A percentile compares a stretch with the other conserved stretches of the same genome.
phyloP scores from a whole-genome alignment of 75 land plant species.

The Pinus taeda region DNA sequence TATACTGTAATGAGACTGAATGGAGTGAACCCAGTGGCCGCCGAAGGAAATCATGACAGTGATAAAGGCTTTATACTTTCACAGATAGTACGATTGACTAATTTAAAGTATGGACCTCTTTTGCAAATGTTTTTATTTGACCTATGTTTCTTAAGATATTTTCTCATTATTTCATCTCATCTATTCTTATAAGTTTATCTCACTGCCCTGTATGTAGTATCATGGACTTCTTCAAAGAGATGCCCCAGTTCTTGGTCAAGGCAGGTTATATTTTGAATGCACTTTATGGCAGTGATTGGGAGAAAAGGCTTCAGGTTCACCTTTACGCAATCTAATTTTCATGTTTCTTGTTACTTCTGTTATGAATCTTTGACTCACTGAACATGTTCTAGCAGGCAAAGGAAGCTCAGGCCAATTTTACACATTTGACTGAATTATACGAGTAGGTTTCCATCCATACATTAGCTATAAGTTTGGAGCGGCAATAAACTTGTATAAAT shows the following conservation, averaged over 20 bases:
- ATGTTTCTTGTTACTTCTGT: not conserved
- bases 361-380: not conserved
- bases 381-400: constrained; percentile 41
- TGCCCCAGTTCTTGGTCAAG: constrained; percentile 73
- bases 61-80: constrained; percentile 47
- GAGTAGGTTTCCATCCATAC: constrained; percentile 38
- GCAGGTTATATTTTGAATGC: constrained; percentile 43
- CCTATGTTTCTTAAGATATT: not conserved
- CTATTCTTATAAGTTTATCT: not conserved
- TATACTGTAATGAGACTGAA: constrained; percentile 53
- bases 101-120: constrained; percentile 43
- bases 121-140: no score
- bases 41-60: constrained; percentile 10
- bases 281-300: constrained; percentile 74
- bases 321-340: not conserved
- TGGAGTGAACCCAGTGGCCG: constrained; percentile 14
- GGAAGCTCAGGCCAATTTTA: constrained; percentile 72
- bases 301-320: constrained; percentile 81
- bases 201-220: constrained; percentile 28
- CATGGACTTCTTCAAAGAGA: constrained; percentile 80
- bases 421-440: constrained; percentile 68
- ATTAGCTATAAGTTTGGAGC: not conserved
- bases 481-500: not conserved
- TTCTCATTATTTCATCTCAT: not conserved
- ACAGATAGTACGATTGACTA: constrained; percentile 61